Percentiles rank a stretch among this genome's conserved stretches.
These are phyloP conservation scores for Neonectria sp. DNA, from an alignment of 2,329 filamentous ascomycete genomes.

Conservation along the genomic window DNA sequence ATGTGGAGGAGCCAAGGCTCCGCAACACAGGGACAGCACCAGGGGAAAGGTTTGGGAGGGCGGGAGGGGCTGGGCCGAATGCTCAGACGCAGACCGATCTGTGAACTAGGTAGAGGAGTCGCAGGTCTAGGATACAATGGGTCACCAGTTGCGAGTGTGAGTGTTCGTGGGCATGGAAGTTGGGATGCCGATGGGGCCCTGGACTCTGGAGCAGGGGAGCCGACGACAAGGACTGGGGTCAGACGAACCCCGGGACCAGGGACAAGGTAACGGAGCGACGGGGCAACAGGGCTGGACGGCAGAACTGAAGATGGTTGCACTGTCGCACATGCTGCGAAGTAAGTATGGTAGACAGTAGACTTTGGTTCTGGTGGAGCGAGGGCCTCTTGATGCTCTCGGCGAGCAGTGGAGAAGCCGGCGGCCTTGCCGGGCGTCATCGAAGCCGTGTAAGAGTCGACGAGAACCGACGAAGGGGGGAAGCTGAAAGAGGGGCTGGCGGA, in stretches of 20 bases:
- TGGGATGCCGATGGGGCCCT: constrained; percentile 39
- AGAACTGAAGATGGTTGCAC: constrained; percentile 22
- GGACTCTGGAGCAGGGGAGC: constrained; percentile 26
- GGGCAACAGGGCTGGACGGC: constrained; percentile 30
- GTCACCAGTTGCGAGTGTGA: constrained; percentile 38
- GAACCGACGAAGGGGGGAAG: constrained; percentile 2
- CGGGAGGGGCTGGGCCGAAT: constrained; percentile 48
- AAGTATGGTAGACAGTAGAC: background rate
- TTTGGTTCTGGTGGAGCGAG: constrained; percentile 17
- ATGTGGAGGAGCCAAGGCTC: constrained; percentile 43
- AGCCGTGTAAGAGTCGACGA: constrained; percentile 10
- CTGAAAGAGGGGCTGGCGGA: constrained; percentile 31
- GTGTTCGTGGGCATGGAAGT: constrained; percentile 46
- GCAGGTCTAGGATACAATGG: constrained; percentile 41
- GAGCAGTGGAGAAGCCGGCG: constrained; percentile 14
- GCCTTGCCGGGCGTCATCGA: constrained; percentile 22
- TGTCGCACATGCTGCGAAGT: constrained; percentile 10
- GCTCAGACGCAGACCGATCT: constrained; percentile 48
- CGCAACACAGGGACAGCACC: constrained; percentile 45
- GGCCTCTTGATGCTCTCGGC: constrained; percentile 17
- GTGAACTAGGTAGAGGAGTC: constrained; percentile 47
- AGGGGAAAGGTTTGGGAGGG: constrained; percentile 46
- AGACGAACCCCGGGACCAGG: constrained; percentile 42
- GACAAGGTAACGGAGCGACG: constrained; percentile 29
- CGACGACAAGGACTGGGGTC: constrained; percentile 26